Evolutionary conservation across 2,329 filamentous ascomycete genomes (phyloP).

Genomic region (Orbilia javanica): DNA sequence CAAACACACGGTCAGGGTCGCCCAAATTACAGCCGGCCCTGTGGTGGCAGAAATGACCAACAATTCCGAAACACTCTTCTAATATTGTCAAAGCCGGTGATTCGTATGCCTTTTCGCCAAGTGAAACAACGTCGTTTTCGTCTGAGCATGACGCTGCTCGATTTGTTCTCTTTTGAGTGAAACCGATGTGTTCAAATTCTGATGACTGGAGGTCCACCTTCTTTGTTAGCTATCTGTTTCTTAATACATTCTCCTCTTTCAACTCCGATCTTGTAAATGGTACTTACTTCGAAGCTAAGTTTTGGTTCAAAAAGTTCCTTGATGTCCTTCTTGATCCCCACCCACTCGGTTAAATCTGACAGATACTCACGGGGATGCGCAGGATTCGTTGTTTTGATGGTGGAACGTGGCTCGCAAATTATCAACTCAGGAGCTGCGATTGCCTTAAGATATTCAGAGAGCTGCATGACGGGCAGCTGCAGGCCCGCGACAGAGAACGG

Average conservation of each 20-base stretch:
- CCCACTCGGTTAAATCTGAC: conserved; percentile 25
- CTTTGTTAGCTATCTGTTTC: background rate
- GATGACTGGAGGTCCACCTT: background rate
- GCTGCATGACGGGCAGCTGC: background rate
- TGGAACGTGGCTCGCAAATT: background rate
- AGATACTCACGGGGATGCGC: conserved; percentile 16
- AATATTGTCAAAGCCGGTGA: background rate
- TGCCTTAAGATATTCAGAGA: conserved; percentile 3
- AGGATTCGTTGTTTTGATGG: conserved; percentile 10
- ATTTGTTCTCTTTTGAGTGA: background rate
- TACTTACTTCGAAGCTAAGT: conserved; percentile 21
- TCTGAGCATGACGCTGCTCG: background rate
- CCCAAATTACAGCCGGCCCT: background rate
- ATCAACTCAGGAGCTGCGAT: conserved; percentile 13
- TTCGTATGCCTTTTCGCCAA: conserved; percentile 6
- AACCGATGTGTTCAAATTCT: background rate
- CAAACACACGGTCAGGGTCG: conserved; percentile 30
- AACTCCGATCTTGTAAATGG: background rate
- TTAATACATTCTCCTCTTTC: background rate
- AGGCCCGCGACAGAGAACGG: no score
- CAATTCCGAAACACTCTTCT: conserved; percentile 14
- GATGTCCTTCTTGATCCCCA: conserved; percentile 21
- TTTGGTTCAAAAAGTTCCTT: conserved; percentile 14
- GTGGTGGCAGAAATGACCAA: background rate
- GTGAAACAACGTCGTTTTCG: background rate